Evolutionary conservation across 805 yeast species (phyloP).

Genomic region (Teunomyces cretensis): DNA sequence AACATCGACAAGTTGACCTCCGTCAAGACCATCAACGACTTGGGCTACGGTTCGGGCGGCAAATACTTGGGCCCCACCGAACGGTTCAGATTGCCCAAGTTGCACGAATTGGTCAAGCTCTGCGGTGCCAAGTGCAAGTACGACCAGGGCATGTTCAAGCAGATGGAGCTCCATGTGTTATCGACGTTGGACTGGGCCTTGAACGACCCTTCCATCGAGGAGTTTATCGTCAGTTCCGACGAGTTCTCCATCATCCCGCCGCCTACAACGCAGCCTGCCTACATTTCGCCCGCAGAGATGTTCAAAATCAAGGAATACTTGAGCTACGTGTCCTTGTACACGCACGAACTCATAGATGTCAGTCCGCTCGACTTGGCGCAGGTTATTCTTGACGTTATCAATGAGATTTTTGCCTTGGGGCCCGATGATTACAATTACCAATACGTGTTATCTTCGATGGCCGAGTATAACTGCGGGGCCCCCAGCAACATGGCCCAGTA

Average conservation of each 20-base stretch:
- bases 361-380: slow-evolving; percentile 25
- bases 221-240: slow-evolving; percentile 30
- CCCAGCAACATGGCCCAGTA: no score
- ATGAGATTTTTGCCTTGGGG: slow-evolving; percentile 13
- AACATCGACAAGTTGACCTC: slow-evolving; percentile 22
- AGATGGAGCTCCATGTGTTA: slow-evolving; percentile 77
- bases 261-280: not conserved
- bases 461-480: no score
- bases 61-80: slow-evolving; percentile 68
- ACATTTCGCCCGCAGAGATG: slow-evolving; percentile 24
- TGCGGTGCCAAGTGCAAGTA: slow-evolving; percentile 66
- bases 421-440: slow-evolving; percentile 10
- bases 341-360: slow-evolving; percentile 42
- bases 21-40: slow-evolving; percentile 34
- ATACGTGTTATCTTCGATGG: not conserved
- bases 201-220: slow-evolving; percentile 55
- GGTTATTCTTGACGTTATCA: slow-evolving; percentile 27
- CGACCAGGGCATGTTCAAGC: slow-evolving; percentile 46
- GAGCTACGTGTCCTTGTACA: slow-evolving; percentile 49
- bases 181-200: slow-evolving; percentile 72
- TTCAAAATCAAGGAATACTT: slow-evolving; percentile 51
- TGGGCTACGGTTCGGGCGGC: slow-evolving; percentile 53
- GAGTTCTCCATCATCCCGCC: slow-evolving; percentile 22
- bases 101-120: slow-evolving; percentile 66
- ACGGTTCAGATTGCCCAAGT: slow-evolving; percentile 71